A percentile compares a stretch with the other conserved stretches of the same genome.
These are phyloP conservation scores for Penicillium cataractarum DNA, from an alignment of 495 filamentous ascomycete species.

Conservation along the genomic window DNA sequence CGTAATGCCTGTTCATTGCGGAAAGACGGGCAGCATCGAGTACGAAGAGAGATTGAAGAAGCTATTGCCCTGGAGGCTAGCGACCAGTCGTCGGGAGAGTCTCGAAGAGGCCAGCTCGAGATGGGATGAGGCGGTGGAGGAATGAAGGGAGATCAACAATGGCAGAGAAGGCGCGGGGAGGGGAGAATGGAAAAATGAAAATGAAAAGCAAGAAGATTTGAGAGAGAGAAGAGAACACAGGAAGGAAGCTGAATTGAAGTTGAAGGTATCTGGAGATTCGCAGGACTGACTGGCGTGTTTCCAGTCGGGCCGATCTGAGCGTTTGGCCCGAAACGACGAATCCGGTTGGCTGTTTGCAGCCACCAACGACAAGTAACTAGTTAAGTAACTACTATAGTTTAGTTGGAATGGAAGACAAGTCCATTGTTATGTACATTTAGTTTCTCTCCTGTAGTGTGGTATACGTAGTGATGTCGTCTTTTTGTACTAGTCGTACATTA, in stretches of 20 bases:
- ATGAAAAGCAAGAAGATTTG: constrained; percentile 14
- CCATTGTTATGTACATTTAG: neutral
- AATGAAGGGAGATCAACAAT: neutral
- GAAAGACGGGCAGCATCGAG: constrained; percentile 30
- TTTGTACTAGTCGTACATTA: neutral
- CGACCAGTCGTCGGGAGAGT: constrained; percentile 8
- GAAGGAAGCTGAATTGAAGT: constrained; percentile 1
- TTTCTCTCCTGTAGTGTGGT: neutral
- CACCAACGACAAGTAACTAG: neutral
- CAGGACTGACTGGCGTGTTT: neutral
- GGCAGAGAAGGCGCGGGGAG: neutral
- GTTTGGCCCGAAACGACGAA: constrained; percentile 22
- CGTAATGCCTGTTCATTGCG: constrained; percentile 63
- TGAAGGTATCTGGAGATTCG: neutral
- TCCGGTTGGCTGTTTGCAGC: constrained; percentile 35
- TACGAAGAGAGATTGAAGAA: constrained; percentile 17
- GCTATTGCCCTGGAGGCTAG: neutral
- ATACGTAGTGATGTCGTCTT: neutral
- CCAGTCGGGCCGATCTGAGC: neutral
- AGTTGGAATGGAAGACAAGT: neutral
- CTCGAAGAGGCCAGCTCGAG: constrained; percentile 17
- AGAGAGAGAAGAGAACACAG: neutral
- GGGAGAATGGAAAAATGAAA: neutral
- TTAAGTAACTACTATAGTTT: too few species aligned
- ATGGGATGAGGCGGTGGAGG: constrained; percentile 1